Conservation (phyloP, 805 yeast species). For the Teunomyces aglyptinius region DNA sequence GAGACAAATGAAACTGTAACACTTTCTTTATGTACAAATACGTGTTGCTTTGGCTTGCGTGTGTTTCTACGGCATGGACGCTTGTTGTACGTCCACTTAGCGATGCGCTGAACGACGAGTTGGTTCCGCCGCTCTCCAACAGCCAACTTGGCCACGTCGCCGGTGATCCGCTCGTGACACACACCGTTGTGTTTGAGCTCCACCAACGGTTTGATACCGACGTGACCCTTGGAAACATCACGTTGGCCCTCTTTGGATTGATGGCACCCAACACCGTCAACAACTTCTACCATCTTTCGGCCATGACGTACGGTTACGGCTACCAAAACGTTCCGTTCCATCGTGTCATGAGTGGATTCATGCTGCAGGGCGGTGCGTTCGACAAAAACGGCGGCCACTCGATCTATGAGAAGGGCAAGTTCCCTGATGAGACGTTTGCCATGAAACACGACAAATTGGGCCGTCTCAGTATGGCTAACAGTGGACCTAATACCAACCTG, state of each 20-base stretch:
- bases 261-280: conserved; percentile 51
- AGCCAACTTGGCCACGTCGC: conserved; percentile 18
- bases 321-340: conserved; percentile 27
- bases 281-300: conserved; percentile 32
- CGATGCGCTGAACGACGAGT: conserved; percentile 2
- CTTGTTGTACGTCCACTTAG: not conserved
- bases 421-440: conserved; percentile 22
- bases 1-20: too few relatives aligned
- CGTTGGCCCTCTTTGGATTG: conserved; percentile 63
- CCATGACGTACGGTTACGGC: conserved; percentile 27
- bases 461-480: conserved; percentile 26
- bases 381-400: conserved; percentile 17
- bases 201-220: conserved; percentile 20
- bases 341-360: conserved; percentile 33
- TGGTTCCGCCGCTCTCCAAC: conserved; percentile 12
- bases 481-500: conserved; percentile 23
- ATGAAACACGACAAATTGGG: conserved; percentile 23
- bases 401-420: conserved; percentile 12
- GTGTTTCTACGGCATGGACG: not conserved
- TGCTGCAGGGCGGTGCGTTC: conserved; percentile 42
- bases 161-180: conserved; percentile 51
- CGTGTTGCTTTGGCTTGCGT: not conserved
- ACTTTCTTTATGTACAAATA: too few relatives aligned
- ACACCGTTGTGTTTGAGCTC: conserved; percentile 43
- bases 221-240: conserved; percentile 40